A percentile compares a stretch with the other conserved stretches of the same genome.
phyloP scores from a whole-genome alignment of 352 stramenopile species.

The Phytophthora vignae region DNA sequence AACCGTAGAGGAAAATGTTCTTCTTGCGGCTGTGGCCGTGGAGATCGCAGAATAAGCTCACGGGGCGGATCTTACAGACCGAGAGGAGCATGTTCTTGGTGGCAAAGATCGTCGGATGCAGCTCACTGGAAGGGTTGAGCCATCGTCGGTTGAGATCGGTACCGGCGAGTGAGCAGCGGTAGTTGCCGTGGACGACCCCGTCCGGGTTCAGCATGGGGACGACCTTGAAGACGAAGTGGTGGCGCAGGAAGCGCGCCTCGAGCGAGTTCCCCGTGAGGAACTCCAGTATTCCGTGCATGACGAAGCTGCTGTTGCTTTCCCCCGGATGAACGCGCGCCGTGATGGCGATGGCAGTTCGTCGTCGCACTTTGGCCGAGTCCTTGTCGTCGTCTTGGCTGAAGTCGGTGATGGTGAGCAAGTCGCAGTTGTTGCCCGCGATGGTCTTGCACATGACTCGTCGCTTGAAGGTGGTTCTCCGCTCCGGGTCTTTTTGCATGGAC shows the following conservation, averaged over 20 bases:
- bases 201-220: constrained; percentile 95
- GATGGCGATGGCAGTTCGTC: constrained; percentile 76
- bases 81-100: constrained; percentile 80
- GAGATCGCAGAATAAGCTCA: constrained; percentile 89
- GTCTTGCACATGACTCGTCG: constrained; percentile 82
- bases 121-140: constrained; percentile 50
- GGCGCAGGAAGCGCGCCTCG: constrained; percentile 78
- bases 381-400: constrained; percentile 66
- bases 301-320: constrained; percentile 90
- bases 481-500: constrained; percentile 61
- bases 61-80: constrained; percentile 47
- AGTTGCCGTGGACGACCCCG: constrained; percentile 93
- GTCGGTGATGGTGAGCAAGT: constrained; percentile 91
- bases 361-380: constrained; percentile 6
- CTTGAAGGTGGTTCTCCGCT: constrained; percentile 56
- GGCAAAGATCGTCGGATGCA: constrained; percentile 82
- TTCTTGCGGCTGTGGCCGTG: constrained; percentile 91
- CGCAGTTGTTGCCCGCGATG: constrained; percentile 86
- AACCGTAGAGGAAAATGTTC: constrained; percentile 92
- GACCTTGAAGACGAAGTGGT: constrained; percentile 91
- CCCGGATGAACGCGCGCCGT: constrained; percentile 89
- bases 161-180: constrained; percentile 86
- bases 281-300: constrained; percentile 91
- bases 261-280: constrained; percentile 81
- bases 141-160: constrained; percentile 91